Percentiles rank a stretch among this genome's conserved stretches.
These are phyloP conservation scores for Castanospermum australe DNA, from an alignment of 306 rosid genomes.

Conservation along the genomic window DNA sequence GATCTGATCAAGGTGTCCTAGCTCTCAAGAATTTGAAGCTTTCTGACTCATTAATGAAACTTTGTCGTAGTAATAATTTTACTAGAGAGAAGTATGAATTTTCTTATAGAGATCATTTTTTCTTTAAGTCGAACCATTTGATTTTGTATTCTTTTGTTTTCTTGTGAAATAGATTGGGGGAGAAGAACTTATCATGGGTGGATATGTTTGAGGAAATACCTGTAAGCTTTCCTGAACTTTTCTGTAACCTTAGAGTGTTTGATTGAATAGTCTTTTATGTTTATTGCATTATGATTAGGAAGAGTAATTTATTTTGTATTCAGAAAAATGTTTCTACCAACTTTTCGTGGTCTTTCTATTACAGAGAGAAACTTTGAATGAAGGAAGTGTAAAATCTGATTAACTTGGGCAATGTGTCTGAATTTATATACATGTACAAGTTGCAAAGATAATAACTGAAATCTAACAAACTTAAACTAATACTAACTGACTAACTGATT, in stretches of 20 bases:
- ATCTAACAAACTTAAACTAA: no score
- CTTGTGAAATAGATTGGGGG: conserved; percentile 74
- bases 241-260: not conserved
- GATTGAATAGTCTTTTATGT: not conserved
- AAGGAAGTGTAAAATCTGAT: no score
- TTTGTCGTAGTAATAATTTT: conserved; percentile 80
- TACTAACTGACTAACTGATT: no score
- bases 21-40: conserved; percentile 93
- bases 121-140: conserved; percentile 15
- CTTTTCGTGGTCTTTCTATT: not conserved
- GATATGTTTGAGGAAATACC: conserved; percentile 98
- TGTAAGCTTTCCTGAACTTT: conserved; percentile 49
- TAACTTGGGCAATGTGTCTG: no score
- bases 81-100: conserved; percentile 91
- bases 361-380: no score
- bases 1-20: conserved; percentile 88
- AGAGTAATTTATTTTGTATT: not conserved
- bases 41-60: conserved; percentile 93
- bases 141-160: conserved; percentile 33
- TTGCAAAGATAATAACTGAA: no score
- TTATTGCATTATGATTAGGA: not conserved
- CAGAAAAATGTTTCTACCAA: not conserved
- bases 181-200: conserved; percentile 93
- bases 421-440: no score
- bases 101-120: not conserved